These are phyloP conservation scores for Trichoderma sp. DNA, from an alignment of 2,329 filamentous ascomycete genomes.

Conservation along the genomic window DNA sequence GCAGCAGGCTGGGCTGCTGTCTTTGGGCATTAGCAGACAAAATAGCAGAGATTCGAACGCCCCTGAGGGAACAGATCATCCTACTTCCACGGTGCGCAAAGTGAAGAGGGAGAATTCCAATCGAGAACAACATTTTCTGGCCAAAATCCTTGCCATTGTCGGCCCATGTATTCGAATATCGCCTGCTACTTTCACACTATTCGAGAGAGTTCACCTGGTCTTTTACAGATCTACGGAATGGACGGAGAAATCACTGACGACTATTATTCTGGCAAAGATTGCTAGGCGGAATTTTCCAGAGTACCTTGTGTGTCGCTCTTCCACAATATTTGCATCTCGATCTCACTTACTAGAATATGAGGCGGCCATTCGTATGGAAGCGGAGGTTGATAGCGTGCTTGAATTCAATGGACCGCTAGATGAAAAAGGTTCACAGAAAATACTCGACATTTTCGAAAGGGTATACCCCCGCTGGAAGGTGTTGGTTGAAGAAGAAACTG, in stretches of 20 bases:
- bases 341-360: conserved; percentile 82
- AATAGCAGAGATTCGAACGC: conserved; percentile 56
- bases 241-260: conserved; percentile 95
- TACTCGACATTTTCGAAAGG: conserved; percentile 69
- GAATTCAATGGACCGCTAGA: conserved; percentile 73
- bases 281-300: conserved; percentile 82
- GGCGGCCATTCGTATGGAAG: conserved; percentile 77
- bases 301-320: conserved; percentile 85
- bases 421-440: conserved; percentile 61
- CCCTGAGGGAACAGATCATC: conserved; percentile 43
- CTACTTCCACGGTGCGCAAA: conserved; percentile 18
- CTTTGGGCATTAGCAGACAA: conserved; percentile 62
- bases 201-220: conserved; percentile 90
- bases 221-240: conserved; percentile 96
- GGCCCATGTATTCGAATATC: conserved; percentile 85
- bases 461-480: conserved; percentile 78
- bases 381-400: conserved; percentile 74
- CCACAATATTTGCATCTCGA: conserved; percentile 82
- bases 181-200: conserved; percentile 69
- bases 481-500: conserved; percentile 69
- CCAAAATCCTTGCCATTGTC: conserved; percentile 72
- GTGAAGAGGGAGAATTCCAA: conserved; percentile 47
- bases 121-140: conserved; percentile 69
- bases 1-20: conserved; percentile 72
- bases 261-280: conserved; percentile 90